A percentile compares a stretch with the other conserved stretches of the same genome.
Evolutionary conservation across 768 basidiomycete genomes (phyloP).

Genomic region (Suillus tomentosus): DNA sequence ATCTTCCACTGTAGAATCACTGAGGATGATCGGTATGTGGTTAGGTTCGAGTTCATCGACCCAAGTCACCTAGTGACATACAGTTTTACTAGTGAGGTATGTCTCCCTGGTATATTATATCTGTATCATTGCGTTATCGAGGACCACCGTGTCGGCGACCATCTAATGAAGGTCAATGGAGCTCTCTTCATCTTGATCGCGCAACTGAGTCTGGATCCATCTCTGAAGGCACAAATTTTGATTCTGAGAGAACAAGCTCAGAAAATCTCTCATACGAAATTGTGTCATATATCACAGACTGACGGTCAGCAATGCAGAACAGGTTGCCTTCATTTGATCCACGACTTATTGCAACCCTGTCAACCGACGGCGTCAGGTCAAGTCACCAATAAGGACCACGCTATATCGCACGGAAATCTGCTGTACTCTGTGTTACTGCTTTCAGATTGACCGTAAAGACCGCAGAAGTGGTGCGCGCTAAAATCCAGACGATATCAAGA

Average conservation of each 20-base stretch:
- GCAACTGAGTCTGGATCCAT: neutral
- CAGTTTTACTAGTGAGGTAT: neutral
- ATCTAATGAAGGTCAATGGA: neutral
- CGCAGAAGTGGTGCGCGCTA: conserved; percentile 85
- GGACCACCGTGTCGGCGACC: neutral
- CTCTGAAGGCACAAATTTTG: neutral
- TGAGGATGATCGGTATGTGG: neutral
- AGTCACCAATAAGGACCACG: neutral
- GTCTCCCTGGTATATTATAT: neutral
- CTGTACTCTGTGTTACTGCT: conserved; percentile 77
- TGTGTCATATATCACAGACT: neutral
- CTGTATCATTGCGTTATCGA: too few relatives aligned
- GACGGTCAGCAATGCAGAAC: neutral
- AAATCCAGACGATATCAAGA: conserved; percentile 89
- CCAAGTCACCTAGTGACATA: too few relatives aligned
- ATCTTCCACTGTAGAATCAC: neutral
- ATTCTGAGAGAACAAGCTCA: neutral
- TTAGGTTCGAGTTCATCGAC: neutral
- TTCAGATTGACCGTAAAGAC: conserved; percentile 70
- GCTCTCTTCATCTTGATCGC: neutral
- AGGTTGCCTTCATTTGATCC: neutral
- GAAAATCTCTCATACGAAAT: neutral
- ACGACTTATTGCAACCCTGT: neutral
- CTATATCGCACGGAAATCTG: neutral
- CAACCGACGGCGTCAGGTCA: neutral